Evolutionary conservation across 2,329 filamentous ascomycete species (phyloP).

Genomic region (Tolypocladium amazonense): DNA sequence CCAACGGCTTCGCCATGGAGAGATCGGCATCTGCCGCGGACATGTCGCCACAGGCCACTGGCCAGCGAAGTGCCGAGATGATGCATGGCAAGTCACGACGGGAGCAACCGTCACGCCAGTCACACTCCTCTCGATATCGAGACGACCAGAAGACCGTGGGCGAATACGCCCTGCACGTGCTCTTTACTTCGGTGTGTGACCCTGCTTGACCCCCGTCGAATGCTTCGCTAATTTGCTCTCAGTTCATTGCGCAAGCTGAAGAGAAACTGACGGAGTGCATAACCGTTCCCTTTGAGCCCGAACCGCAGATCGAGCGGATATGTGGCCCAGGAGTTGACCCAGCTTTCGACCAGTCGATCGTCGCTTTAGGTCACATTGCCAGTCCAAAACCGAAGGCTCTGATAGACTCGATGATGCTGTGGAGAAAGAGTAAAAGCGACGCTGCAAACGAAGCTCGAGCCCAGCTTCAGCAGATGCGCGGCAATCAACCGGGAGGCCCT

Average conservation of each 20-base stretch:
- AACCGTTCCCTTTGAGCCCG: conserved; percentile 64
- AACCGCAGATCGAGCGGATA: conserved; percentile 77
- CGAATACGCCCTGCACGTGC: conserved; percentile 91
- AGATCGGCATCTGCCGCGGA: conserved; percentile 37
- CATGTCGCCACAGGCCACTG: conserved; percentile 27
- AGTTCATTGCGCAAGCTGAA: conserved; percentile 94
- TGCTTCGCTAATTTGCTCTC: conserved; percentile 6
- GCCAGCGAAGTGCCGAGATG: conserved; percentile 45
- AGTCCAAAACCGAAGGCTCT: conserved; percentile 88
- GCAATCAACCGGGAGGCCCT: conserved; percentile 30
- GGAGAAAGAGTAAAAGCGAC: conserved; percentile 94
- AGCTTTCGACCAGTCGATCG: conserved; percentile 87
- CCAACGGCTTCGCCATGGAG: conserved; percentile 24
- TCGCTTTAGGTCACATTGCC: conserved; percentile 86
- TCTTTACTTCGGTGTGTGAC: conserved; percentile 73
- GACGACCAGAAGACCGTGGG: conserved; percentile 87
- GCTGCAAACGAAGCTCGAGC: conserved; percentile 59
- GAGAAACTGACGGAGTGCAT: conserved; percentile 89
- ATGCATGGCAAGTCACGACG: conserved; percentile 59
- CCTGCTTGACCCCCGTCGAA: neutral
- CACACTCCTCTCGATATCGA: conserved; percentile 62
- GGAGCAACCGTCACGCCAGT: conserved; percentile 65
- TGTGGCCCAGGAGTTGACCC: conserved; percentile 84
- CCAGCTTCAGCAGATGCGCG: conserved; percentile 43
- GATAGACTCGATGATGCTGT: conserved; percentile 96